Evolutionary conservation across 2,329 filamentous ascomycete species (phyloP), one percentile per base, ranked within the genome.

Genomic region (Neofusicoccum parvum): DNA sequence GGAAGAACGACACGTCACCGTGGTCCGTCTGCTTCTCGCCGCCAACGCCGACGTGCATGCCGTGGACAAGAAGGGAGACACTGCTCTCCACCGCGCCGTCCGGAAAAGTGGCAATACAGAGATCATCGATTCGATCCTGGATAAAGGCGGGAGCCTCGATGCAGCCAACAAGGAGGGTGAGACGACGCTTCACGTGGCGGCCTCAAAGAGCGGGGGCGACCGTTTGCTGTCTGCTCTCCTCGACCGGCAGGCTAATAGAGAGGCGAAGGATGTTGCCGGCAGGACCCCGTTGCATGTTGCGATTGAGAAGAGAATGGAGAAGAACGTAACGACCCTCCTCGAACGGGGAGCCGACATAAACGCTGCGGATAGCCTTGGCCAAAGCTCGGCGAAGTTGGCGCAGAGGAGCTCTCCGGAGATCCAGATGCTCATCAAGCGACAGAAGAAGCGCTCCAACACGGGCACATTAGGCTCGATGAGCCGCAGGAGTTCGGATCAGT

Each of bases 71-170:
- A 54, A 56, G 27, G 63, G 63, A 41, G 53, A 65, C 43, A 65
- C 63, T 3, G 63, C 63, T 17, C 53, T 65, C 9, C 63, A 65
- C 15, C 63, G 63, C n/a, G 43, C 63, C 3, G 37, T 65, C 15
- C 51, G 53, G 14, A 65, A 65, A 15, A 59, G 46, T 10, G 51
- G 63, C 23, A 59, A 43, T 49, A 23, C 27, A 14, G 63, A 65
- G 20, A 54, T 65, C 12, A 59, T 59, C 10, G 51, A 54, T 37
- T 15, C 53, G 14, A 37, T 65, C 9, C 1, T 58, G 17, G 41
- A 45, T 14, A 65, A 59, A n/a, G 63, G 53, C 2, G 63, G 51
- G n/a, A 51, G 20, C 27, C 34, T 59, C 9, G 45, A 65, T 17
- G 46, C 46, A 11, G 10, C 51, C 15, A 65, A 65, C 36, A 65